phyloP scores from a whole-genome alignment of 768 basidiomycete genomes.

The Rhizopogon vinicolor region DNA sequence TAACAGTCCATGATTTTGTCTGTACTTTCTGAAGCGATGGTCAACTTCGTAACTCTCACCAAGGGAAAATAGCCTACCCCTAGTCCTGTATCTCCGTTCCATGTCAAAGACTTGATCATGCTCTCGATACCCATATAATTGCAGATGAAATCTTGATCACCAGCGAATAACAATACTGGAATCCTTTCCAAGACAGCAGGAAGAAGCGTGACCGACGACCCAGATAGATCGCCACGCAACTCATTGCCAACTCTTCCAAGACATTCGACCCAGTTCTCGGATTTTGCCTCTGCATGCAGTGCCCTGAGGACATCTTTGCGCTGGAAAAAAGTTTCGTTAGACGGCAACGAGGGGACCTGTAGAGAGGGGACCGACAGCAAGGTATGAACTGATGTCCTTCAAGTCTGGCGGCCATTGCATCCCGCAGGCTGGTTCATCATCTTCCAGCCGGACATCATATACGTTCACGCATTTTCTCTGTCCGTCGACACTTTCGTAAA shows the following conservation, averaged over 20 bases:
- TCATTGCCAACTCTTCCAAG: slow-evolving; percentile 56
- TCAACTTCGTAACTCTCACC: slow-evolving; percentile 1
- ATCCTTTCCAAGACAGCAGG: slow-evolving; percentile 77
- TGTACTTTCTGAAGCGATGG: slow-evolving; percentile 47
- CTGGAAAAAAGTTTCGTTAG: slow-evolving; percentile 34
- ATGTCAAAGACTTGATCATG: slow-evolving; percentile 77
- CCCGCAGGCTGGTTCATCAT: slow-evolving; percentile 82
- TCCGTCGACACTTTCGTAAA: slow-evolving; percentile 54
- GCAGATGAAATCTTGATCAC: slow-evolving; percentile 96
- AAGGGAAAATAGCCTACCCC: slow-evolving; percentile 50
- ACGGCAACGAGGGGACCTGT: background rate
- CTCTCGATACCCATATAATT: slow-evolving; percentile 90
- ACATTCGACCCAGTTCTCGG: slow-evolving; percentile 89
- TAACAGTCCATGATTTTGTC: slow-evolving; percentile 73
- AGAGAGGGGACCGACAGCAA: slow-evolving; percentile 57
- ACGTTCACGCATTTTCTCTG: slow-evolving; percentile 83
- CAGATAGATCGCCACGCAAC: slow-evolving; percentile 50
- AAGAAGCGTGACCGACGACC: slow-evolving; percentile 71
- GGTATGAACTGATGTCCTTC: slow-evolving; percentile 64
- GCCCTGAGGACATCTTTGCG: slow-evolving; percentile 75
- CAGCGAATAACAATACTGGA: slow-evolving; percentile 86
- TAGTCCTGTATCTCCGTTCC: slow-evolving; percentile 83
- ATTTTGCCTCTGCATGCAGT: slow-evolving; percentile 74
- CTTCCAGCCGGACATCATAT: slow-evolving; percentile 91
- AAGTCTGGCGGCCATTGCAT: slow-evolving; percentile 98